Conservation (phyloP, 83 land plant genomes). For the Diphasiastrum complanatum region DNA sequence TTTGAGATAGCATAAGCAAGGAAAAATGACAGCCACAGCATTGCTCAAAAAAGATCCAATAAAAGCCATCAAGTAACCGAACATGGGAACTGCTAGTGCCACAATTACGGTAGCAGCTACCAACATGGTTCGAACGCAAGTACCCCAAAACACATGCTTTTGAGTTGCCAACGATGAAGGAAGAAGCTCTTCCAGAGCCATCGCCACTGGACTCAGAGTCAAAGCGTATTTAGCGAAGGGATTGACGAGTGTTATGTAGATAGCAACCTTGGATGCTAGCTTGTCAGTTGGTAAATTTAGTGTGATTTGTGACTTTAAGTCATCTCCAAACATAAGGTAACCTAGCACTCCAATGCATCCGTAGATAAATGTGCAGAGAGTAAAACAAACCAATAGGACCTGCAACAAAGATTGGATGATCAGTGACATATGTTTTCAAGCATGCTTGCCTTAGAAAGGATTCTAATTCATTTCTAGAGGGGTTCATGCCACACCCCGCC, state of each 20-base stretch:
- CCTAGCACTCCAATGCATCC: constrained; percentile 63
- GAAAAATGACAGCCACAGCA: constrained; percentile 47
- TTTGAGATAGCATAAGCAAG: constrained; percentile 67
- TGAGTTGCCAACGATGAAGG: constrained; percentile 3
- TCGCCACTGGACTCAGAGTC: constrained; percentile 50
- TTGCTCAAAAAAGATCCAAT: constrained; percentile 67
- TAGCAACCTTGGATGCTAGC: constrained; percentile 52
- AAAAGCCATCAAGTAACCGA: constrained; percentile 70
- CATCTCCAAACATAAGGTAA: constrained; percentile 75
- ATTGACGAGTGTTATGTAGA: constrained; percentile 59
- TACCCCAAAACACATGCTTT: constrained; percentile 19
- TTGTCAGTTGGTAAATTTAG: constrained; percentile 54
- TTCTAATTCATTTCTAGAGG: neutral
- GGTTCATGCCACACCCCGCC: no score
- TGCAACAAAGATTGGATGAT: constrained; percentile 16
- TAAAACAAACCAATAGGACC: constrained; percentile 57
- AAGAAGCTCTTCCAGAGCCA: constrained; percentile 44
- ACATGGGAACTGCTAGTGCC: constrained; percentile 54
- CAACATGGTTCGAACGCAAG: constrained; percentile 41
- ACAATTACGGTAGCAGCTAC: constrained; percentile 46
- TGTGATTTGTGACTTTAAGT: constrained; percentile 60
- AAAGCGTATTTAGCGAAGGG: constrained; percentile 64
- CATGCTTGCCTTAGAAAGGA: neutral
- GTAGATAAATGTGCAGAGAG: constrained; percentile 43
- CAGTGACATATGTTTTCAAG: neutral